Evolutionary conservation across 1,284 basidiomycete genomes (phyloP).

Genomic region (Tylopilus orsonianus): DNA sequence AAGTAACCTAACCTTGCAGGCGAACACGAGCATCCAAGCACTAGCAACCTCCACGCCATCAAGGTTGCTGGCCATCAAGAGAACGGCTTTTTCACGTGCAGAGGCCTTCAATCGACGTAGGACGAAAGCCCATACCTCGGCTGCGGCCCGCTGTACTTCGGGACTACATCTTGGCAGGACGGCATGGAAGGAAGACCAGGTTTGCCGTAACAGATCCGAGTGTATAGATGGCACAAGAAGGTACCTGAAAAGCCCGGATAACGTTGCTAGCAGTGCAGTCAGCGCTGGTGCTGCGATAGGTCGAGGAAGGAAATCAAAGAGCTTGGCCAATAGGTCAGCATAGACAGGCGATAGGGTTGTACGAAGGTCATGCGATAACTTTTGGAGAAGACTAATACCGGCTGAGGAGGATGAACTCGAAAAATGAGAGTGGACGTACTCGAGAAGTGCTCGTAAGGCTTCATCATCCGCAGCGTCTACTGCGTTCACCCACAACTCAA

Average conservation of each 20-base stretch:
- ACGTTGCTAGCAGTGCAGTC: constrained; percentile 60
- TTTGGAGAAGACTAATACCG: constrained; percentile 63
- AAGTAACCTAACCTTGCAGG: constrained; percentile 60
- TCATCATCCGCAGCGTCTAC: constrained; percentile 65
- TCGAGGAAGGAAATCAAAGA: constrained; percentile 59
- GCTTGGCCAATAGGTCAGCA: constrained; percentile 47
- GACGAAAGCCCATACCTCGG: constrained; percentile 76
- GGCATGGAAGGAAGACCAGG: constrained; percentile 54
- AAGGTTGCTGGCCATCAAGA: constrained; percentile 45
- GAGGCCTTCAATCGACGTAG: constrained; percentile 61
- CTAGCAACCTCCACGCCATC: constrained; percentile 55
- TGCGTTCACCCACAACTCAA: constrained; percentile 58
- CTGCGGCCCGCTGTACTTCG: constrained; percentile 68
- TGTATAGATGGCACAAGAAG: constrained; percentile 60
- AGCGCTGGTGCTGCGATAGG: constrained; percentile 59
- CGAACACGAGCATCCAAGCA: constrained; percentile 68
- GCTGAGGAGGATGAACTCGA: constrained; percentile 14
- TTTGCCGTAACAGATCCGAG: constrained; percentile 49
- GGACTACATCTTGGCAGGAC: constrained; percentile 57
- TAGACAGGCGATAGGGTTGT: constrained; percentile 66
- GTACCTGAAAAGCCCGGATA: constrained; percentile 67
- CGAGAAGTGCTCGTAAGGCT: constrained; percentile 63
- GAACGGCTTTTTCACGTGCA: constrained; percentile 51
- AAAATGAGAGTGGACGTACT: constrained; percentile 48
- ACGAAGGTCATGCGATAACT: constrained; percentile 72